These are phyloP conservation scores for Fistulinella prunicolor DNA, from an alignment of 768 basidiomycete species.

Conservation along the genomic window DNA sequence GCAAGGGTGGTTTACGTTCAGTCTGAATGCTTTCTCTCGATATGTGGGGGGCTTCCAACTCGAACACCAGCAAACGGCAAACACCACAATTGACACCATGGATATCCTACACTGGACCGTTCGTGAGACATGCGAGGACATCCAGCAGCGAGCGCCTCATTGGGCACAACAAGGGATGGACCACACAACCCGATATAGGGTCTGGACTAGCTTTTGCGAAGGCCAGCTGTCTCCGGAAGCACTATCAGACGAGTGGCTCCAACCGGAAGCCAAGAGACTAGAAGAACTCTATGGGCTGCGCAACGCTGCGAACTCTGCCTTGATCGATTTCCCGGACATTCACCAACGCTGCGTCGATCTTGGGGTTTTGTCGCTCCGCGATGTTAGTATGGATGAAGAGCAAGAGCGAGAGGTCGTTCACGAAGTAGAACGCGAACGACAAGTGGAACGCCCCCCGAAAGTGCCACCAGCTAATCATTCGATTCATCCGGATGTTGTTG, in stretches of 20 bases:
- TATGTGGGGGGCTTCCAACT: too few species aligned
- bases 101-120: conserved; percentile 47
- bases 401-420: conserved; percentile 49
- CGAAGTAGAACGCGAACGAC: conserved; percentile 42
- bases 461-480: conserved; percentile 23
- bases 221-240: background rate
- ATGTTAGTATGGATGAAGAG: conserved; percentile 40
- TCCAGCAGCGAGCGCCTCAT: conserved; percentile 37
- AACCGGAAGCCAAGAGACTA: conserved; percentile 38
- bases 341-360: conserved; percentile 14
- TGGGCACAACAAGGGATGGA: conserved; percentile 41
- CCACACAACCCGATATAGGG: conserved; percentile 14
- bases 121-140: conserved; percentile 41
- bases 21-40: too few species aligned
- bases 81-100: conserved; percentile 13
- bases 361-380: conserved; percentile 12
- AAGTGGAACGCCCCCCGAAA: conserved; percentile 36
- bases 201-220: conserved; percentile 15
- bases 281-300: conserved; percentile 33
- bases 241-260: conserved; percentile 34
- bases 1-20: too few species aligned
- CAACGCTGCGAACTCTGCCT: background rate
- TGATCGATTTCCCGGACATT: conserved; percentile 5
- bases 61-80: too few species aligned
- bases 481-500: conserved; percentile 17